Percentiles rank a stretch among this genome's conserved stretches.
Evolutionary conservation across 805 yeast species (phyloP).

Genomic region (Maudiozyma saulgeensis): DNA sequence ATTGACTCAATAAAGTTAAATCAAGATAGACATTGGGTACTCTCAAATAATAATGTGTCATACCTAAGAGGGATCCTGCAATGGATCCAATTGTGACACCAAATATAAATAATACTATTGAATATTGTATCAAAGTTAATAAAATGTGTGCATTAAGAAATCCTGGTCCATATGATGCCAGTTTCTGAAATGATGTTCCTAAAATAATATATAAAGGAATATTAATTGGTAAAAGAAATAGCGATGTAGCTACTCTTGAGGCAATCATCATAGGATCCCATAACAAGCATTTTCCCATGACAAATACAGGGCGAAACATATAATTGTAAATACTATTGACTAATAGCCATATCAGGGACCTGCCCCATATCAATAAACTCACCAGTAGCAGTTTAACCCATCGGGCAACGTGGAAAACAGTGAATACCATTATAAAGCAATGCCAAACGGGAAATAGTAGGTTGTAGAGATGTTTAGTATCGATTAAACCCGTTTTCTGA

Average conservation of each 20-base stretch:
- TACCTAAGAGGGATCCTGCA: constrained; percentile 15
- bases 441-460: no score
- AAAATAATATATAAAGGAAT: constrained; percentile 17
- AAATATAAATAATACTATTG: constrained; percentile 14
- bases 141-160: constrained; percentile 10
- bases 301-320: no score
- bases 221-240: constrained; percentile 20
- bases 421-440: background rate
- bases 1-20: background rate
- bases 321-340: background rate
- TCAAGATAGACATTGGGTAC: constrained; percentile 20
- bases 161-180: constrained; percentile 9
- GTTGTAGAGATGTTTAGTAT: no score
- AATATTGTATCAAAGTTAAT: constrained; percentile 17
- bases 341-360: background rate
- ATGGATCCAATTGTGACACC: constrained; percentile 16
- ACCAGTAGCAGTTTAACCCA: background rate
- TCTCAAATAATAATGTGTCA: constrained; percentile 13
- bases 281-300: background rate
- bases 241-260: constrained; percentile 8
- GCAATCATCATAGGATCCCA: constrained; percentile 13
- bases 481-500: no score
- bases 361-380: background rate
- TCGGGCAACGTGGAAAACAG: background rate
- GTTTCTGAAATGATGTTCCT: constrained; percentile 16